These are phyloP conservation scores for Paratinospora sagittata DNA, from an alignment of 164 flowering plant genomes.

Conservation along the genomic window DNA sequence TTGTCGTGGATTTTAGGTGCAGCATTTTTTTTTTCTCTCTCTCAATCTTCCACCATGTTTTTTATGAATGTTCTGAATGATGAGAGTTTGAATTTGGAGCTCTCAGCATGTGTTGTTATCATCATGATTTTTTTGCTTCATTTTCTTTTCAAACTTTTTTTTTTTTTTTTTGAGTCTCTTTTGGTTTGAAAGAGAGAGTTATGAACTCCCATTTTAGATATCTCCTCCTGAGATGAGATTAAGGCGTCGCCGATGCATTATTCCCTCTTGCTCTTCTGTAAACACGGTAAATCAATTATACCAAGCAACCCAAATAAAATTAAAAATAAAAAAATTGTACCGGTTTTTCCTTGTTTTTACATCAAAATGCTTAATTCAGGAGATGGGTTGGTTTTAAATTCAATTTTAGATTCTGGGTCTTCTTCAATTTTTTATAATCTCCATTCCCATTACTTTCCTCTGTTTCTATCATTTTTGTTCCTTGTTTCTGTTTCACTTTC, in stretches of 20 bases:
- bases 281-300: conserved; percentile 48
- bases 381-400: neutral
- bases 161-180: neutral
- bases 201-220: conserved; percentile 10
- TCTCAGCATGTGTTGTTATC: neutral
- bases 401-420: neutral
- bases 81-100: neutral
- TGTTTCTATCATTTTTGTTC: too few relatives aligned
- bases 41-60: neutral
- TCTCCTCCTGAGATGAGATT: conserved; percentile 46
- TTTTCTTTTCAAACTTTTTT: neutral
- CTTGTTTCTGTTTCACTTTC: too few relatives aligned
- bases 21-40: neutral
- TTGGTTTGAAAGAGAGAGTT: neutral
- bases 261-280: conserved; percentile 59
- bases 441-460: too few relatives aligned
- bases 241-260: conserved; percentile 53
- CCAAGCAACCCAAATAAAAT: neutral
- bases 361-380: neutral
- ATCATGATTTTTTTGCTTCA: too few relatives aligned
- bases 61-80: neutral
- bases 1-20: neutral
- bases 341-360: neutral
- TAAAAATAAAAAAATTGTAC: neutral
- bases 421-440: neutral